Conservation (phyloP, 1,139 yeast genomes). For the Debaryomycetaceae sp. region DNA sequence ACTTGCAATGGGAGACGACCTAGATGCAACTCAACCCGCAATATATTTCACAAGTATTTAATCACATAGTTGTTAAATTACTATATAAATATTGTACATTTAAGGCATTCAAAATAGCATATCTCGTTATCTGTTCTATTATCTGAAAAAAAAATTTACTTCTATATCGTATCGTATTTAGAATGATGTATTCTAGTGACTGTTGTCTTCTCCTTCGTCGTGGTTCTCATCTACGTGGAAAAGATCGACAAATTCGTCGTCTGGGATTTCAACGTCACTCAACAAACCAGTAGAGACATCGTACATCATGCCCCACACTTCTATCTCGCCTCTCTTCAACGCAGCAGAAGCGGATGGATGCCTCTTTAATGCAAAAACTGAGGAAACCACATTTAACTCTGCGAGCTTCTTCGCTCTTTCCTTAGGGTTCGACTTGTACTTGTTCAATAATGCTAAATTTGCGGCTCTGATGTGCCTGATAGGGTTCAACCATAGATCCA, state of each 20-base stretch:
- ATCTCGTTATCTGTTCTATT: too few relatives aligned
- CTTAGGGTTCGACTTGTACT: conserved; percentile 43
- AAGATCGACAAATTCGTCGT: conserved; percentile 49
- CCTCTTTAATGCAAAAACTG: conserved; percentile 56
- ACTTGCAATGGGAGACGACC: conserved; percentile 62
- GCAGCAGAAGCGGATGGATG: conserved; percentile 79
- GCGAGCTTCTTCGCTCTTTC: conserved; percentile 64
- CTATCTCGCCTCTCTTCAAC: conserved; percentile 64
- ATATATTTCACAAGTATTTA: neutral
- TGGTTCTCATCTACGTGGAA: conserved; percentile 35
- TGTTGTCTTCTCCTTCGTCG: conserved; percentile 15
- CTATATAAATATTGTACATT: neutral
- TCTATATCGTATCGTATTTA: neutral
- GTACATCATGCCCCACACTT: conserved; percentile 86
- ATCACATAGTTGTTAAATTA: neutral
- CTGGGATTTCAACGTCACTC: conserved; percentile 50
- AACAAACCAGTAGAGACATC: conserved; percentile 79
- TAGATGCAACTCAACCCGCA: conserved; percentile 8
- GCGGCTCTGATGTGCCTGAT: conserved; percentile 67
- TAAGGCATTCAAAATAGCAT: too few relatives aligned
- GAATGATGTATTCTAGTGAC: neutral
- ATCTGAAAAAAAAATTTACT: neutral
- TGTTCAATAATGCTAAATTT: conserved; percentile 47
- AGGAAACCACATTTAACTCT: conserved; percentile 72
- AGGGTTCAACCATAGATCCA: conserved; percentile 77